Conservation (phyloP, 257 asterid species). For the Plantago ovata region DNA sequence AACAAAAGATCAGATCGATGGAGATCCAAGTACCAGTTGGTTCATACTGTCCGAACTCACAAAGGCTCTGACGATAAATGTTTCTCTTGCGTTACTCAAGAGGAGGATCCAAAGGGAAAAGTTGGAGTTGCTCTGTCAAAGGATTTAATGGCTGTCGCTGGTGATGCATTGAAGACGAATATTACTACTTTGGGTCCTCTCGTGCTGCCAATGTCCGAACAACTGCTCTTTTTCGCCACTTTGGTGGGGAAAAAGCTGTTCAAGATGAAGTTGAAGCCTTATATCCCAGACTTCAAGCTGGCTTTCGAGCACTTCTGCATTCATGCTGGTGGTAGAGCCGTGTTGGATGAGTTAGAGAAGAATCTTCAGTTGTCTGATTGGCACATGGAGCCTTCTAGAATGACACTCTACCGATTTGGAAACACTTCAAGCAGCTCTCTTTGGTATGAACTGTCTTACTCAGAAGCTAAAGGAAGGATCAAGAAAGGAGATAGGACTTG, state of each 20-base stretch:
- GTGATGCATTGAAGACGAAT: slow-evolving; percentile 69
- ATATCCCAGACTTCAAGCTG: slow-evolving; percentile 71
- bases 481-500: slow-evolving; percentile 77
- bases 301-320: slow-evolving; percentile 88
- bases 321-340: slow-evolving; percentile 89
- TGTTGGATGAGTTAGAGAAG: slow-evolving; percentile 72
- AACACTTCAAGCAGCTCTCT: slow-evolving; percentile 86
- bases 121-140: slow-evolving; percentile 63
- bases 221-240: slow-evolving; percentile 65
- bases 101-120: slow-evolving; percentile 60
- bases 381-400: slow-evolving; percentile 85
- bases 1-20: slow-evolving; percentile 57
- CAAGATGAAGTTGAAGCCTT: slow-evolving; percentile 70
- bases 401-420: slow-evolving; percentile 74
- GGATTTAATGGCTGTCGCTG: slow-evolving; percentile 78
- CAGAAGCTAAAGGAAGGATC: slow-evolving; percentile 77
- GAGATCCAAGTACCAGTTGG: slow-evolving; percentile 56
- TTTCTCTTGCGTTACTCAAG: slow-evolving; percentile 61
- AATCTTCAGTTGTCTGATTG: slow-evolving; percentile 64
- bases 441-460: slow-evolving; percentile 68
- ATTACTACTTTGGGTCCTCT: slow-evolving; percentile 76
- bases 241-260: slow-evolving; percentile 52
- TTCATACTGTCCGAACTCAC: slow-evolving; percentile 77
- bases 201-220: slow-evolving; percentile 76
- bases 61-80: slow-evolving; percentile 68